A percentile compares a stretch with the other conserved stretches of the same genome.
Evolutionary conservation across 768 basidiomycete species (phyloP).

Genomic region (Leccinellum rugosiceps): DNA sequence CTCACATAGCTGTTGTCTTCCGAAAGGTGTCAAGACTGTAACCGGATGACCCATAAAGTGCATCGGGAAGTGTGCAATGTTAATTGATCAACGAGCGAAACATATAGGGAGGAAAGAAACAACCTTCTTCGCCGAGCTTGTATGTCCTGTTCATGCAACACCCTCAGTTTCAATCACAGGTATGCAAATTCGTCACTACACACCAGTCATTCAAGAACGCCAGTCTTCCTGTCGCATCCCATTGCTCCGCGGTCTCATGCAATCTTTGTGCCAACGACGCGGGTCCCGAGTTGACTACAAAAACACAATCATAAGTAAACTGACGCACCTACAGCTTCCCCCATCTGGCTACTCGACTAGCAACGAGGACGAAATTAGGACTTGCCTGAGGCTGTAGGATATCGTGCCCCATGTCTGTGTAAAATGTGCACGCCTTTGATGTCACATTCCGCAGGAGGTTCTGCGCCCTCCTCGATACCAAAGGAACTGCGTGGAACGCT

Average conservation of each 20-base stretch:
- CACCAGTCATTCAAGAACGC: constrained; percentile 83
- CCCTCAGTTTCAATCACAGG: constrained; percentile 1
- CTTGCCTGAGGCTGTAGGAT: constrained; percentile 64
- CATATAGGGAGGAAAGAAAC: neutral
- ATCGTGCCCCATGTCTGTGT: constrained; percentile 80
- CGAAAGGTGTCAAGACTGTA: constrained; percentile 83
- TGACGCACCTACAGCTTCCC: neutral
- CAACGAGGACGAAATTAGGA: constrained; percentile 6
- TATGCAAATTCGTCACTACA: constrained; percentile 16
- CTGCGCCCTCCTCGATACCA: constrained; percentile 69
- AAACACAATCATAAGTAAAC: neutral
- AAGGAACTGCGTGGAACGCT: constrained; percentile 63
- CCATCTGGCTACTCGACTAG: neutral
- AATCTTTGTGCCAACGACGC: constrained; percentile 54
- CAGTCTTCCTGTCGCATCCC: constrained; percentile 65
- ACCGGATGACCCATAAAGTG: too few relatives aligned
- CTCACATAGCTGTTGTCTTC: constrained; percentile 80
- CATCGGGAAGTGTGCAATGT: neutral
- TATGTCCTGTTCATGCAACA: constrained; percentile 59
- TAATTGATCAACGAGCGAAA: neutral
- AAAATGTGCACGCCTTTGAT: constrained; percentile 75
- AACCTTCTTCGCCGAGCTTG: constrained; percentile 85
- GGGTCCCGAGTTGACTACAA: constrained; percentile 55
- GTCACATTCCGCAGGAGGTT: constrained; percentile 64
- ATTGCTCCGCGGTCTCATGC: constrained; percentile 49